These are phyloP conservation scores for Fraxinus anomala DNA, from an alignment of 257 asterid species.

Conservation along the genomic window DNA sequence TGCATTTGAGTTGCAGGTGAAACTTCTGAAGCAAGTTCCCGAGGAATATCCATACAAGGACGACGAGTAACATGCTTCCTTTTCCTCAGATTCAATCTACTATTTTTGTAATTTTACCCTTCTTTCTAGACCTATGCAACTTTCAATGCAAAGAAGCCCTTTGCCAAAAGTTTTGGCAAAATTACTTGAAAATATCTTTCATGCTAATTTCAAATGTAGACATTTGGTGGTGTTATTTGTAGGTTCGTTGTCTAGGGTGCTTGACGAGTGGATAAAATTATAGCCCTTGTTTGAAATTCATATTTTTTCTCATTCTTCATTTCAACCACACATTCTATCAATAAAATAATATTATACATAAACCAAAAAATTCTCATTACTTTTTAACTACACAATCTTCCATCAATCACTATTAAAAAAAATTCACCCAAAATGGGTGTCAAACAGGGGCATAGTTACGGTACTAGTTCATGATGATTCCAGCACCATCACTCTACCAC, in stretches of 20 bases:
- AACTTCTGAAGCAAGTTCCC: conserved; percentile 90
- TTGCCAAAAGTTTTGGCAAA: background rate
- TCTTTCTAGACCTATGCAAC: too few relatives aligned
- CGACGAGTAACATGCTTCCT: conserved; percentile 61
- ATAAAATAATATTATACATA: too few relatives aligned
- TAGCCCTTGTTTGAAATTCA: background rate
- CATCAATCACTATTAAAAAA: too few relatives aligned
- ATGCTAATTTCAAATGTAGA: background rate
- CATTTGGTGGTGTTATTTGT: background rate
- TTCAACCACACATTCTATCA: too few relatives aligned
- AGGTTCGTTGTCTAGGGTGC: background rate
- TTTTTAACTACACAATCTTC: too few relatives aligned
- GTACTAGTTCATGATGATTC: background rate
- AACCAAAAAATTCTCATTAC: too few relatives aligned
- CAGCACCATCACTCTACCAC: background rate
- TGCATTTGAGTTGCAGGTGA: conserved; percentile 89
- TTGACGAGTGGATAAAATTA: background rate
- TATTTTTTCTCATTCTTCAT: too few relatives aligned
- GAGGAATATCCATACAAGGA: conserved; percentile 99
- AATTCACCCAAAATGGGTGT: too few relatives aligned
- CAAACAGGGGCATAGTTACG: background rate
- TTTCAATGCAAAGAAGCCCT: background rate
- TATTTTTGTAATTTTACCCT: too few relatives aligned
- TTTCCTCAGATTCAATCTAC: background rate
- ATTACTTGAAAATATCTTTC: background rate